These are phyloP conservation scores for Tetraselmis chui DNA, from an alignment of 139 green algal species.

Conservation along the genomic window DNA sequence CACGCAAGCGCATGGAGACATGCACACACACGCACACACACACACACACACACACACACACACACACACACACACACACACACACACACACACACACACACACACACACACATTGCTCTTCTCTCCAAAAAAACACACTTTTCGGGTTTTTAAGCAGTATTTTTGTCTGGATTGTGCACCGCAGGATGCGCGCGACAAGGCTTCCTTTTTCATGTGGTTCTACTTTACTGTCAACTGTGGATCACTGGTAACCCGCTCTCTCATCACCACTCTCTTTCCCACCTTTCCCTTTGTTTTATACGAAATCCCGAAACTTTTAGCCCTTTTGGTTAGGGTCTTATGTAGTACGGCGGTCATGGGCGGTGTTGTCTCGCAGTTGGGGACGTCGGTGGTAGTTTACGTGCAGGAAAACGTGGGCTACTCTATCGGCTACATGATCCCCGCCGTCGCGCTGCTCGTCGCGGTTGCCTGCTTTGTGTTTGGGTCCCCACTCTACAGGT, in stretches of 20 bases:
- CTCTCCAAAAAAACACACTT: too few relatives aligned
- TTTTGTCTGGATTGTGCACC: not conserved
- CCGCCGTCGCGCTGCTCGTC: slow-evolving; percentile 12
- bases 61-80: too few relatives aligned
- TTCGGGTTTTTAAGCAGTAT: too few relatives aligned
- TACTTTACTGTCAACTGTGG: slow-evolving; percentile 44
- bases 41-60: too few relatives aligned
- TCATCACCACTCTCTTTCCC: not conserved
- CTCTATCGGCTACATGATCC: slow-evolving; percentile 29
- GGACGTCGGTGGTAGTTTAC: slow-evolving; percentile 26
- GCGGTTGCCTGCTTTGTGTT: not conserved
- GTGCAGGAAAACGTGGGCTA: slow-evolving; percentile 33
- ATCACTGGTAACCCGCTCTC: slow-evolving; percentile 13
- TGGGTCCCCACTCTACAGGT: not conserved
- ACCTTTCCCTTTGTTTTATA: not conserved
- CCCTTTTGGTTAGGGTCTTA: too few relatives aligned
- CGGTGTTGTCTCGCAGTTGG: slow-evolving; percentile 3
- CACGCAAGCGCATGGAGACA: too few relatives aligned
- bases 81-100: too few relatives aligned
- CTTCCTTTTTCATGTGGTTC: slow-evolving; percentile 53
- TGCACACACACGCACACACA: too few relatives aligned
- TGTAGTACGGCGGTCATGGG: not conserved
- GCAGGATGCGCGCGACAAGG: not conserved
- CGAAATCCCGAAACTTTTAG: slow-evolving; percentile 11
- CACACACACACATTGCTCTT: too few relatives aligned